Conservation (phyloP, 495 filamentous ascomycete genomes). For the Penicillium odoratum region DNA sequence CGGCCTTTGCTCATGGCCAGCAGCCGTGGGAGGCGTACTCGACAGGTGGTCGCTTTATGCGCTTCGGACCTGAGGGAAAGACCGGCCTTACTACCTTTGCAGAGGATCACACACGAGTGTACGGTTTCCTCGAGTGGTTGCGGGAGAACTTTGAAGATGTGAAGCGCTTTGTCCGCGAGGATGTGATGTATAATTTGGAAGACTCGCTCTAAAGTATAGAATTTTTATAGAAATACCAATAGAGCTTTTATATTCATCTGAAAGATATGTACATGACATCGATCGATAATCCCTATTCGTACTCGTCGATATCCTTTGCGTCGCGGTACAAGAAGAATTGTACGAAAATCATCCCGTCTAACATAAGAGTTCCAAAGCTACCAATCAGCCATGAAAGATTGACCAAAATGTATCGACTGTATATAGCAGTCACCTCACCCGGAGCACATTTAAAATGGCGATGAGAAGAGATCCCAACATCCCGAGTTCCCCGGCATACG, state of each 20-base stretch:
- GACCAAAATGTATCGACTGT: conserved; percentile 77
- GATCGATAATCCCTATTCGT: conserved; percentile 8
- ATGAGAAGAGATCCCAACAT: neutral
- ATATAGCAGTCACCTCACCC: conserved; percentile 59
- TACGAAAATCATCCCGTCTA: conserved; percentile 83
- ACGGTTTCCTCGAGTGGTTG: conserved; percentile 1
- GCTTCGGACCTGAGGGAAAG: conserved; percentile 11
- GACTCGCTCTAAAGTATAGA: neutral
- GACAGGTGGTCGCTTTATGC: conserved; percentile 8
- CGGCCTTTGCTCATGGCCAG: conserved; percentile 11
- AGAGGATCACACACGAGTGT: conserved; percentile 4
- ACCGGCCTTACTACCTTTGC: conserved; percentile 5
- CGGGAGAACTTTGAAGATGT: neutral
- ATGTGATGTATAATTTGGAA: neutral
- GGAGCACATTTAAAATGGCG: conserved; percentile 40
- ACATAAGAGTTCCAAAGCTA: conserved; percentile 78
- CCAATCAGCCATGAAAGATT: conserved; percentile 89
- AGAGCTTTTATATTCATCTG: neutral
- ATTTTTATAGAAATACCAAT: neutral
- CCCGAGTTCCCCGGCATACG: conserved; percentile 37
- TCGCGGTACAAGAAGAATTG: conserved; percentile 86
- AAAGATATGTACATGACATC: neutral
- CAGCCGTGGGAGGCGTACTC: conserved; percentile 13
- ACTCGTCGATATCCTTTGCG: conserved; percentile 24
- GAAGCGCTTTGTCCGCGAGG: neutral